phyloP scores from a whole-genome alignment of 2,329 filamentous ascomycete genomes.

The Stagonosporopsis vannaccii region DNA sequence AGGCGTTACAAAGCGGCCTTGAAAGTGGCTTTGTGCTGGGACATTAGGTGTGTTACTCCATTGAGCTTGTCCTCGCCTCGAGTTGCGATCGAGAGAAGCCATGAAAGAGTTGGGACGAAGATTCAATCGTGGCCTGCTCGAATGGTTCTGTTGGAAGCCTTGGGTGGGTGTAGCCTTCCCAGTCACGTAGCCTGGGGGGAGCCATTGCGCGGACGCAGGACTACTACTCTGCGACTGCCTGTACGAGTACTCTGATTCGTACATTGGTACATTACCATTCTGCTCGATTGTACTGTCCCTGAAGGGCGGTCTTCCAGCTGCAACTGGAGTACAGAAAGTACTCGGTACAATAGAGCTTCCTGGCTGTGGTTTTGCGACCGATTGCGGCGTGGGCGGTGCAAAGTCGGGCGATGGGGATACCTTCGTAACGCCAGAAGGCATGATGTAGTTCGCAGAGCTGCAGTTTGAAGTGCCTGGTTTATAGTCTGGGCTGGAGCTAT shows the following conservation, averaged over 20 bases:
- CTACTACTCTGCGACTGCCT: conserved; percentile 17
- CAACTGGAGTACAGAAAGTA: neutral
- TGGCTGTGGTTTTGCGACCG: neutral
- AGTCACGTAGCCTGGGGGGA: conserved; percentile 1
- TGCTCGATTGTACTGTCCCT: neutral
- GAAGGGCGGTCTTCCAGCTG: neutral
- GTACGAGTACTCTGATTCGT: conserved; percentile 16
- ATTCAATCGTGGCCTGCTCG: neutral
- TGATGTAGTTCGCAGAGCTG: conserved; percentile 10
- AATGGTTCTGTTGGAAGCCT: neutral
- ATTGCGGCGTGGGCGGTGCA: conserved; percentile 1
- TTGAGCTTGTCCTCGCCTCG: conserved; percentile 5
- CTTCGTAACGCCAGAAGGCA: neutral
- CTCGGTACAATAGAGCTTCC: neutral
- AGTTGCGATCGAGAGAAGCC: neutral
- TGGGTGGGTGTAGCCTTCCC: neutral
- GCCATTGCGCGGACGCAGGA: conserved; percentile 16
- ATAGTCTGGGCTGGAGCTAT: conserved; percentile 15
- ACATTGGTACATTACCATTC: neutral
- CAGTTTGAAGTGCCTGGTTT: conserved; percentile 7
- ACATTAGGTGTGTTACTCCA: conserved; percentile 14
- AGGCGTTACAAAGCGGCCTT: conserved; percentile 9
- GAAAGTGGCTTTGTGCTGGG: conserved; percentile 10
- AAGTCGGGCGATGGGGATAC: neutral
- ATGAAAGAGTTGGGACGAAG: conserved; percentile 3